Evolutionary conservation across 352 stramenopile species (phyloP), one percentile per base, ranked within the genome.

Genomic region (Phytophthora idaei): DNA sequence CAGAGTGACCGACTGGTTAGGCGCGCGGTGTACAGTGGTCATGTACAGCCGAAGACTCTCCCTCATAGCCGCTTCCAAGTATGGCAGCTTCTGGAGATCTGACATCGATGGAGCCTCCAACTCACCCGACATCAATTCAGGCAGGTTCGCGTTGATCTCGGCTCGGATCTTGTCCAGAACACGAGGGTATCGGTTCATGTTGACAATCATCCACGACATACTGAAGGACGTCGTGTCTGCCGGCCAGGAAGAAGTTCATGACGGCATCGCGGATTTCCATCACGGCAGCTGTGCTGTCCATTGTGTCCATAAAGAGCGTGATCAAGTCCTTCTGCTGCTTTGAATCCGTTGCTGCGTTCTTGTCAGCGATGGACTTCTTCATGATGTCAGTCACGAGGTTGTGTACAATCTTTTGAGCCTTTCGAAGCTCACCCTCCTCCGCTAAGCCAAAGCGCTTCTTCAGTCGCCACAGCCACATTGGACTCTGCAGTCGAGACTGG

Each of bases 151-250:
- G 10, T 74, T 61, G 0, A 94, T 74, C 60, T 94, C 82, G 0
- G 77, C 58, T 5, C 74, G 69, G 6, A 92, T 74, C 34, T 82
- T 77, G 7, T 52, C 46, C 0, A 87, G 55, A 1, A 92, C 74
- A 12, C 65, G 46, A 4, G 86, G 89, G 28, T 95, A 68, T 0
- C 77, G 78, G 47, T 85, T 87, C 54, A 96, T 78, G 68, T 90
- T 85, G 50, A 94, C 71, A 25, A 96, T 50, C 58, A 93, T 83
- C 83, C 85, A 97, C 8, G 73, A 61, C 52, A 96, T 74, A 11
- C 69, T 87, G 42, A 79, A 79, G 2, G 83, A 78, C 4, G 86
- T 92, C 6, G 87, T 95, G 55, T 91, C 84, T 78, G 11, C 84
- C 83, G 5, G 73, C 81, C 11, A 89, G 64, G 52, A 97, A 85